These are phyloP conservation scores for Fonsecaea multimorphosa DNA, from an alignment of 2,329 filamentous ascomycete genomes.

Conservation along the genomic window DNA sequence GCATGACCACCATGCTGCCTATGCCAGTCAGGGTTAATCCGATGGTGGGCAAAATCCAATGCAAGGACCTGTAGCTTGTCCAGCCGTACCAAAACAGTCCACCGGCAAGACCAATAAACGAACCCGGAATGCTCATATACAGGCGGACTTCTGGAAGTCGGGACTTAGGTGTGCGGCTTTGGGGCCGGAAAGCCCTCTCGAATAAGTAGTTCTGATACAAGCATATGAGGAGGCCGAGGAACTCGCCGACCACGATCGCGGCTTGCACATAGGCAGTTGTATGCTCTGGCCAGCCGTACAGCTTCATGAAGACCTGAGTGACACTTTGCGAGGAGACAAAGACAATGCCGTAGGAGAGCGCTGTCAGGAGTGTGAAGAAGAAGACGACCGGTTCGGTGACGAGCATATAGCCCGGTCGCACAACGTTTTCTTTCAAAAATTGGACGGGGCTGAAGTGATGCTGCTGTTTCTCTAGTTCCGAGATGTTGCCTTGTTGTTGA, in stretches of 20 bases:
- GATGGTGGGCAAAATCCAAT: background rate
- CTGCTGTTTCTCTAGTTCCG: background rate
- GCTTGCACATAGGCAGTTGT: slow-evolving; percentile 52
- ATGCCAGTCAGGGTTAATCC: slow-evolving; percentile 64
- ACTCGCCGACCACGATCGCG: slow-evolving; percentile 54
- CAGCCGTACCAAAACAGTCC: slow-evolving; percentile 7
- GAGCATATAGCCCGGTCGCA: slow-evolving; percentile 44
- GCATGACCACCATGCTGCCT: slow-evolving; percentile 78
- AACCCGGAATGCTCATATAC: background rate
- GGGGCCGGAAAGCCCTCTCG: background rate
- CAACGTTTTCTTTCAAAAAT: background rate
- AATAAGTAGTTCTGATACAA: background rate
- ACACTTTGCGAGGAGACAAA: slow-evolving; percentile 58
- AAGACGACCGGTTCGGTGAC: slow-evolving; percentile 58
- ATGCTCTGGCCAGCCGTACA: slow-evolving; percentile 72
- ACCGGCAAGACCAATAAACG: background rate
- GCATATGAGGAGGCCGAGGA: slow-evolving; percentile 50
- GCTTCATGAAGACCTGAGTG: slow-evolving; percentile 75
- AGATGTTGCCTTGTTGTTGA: background rate
- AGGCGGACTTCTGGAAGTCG: slow-evolving; percentile 5
- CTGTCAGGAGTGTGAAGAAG: slow-evolving; percentile 56
- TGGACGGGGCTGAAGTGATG: background rate
- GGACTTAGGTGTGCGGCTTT: background rate
- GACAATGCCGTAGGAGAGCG: slow-evolving; percentile 53
- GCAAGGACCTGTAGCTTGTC: background rate